Base-by-base conservation (phyloP, 352 stramenopile species). In the Globisporangium megalacanthum region DNA sequence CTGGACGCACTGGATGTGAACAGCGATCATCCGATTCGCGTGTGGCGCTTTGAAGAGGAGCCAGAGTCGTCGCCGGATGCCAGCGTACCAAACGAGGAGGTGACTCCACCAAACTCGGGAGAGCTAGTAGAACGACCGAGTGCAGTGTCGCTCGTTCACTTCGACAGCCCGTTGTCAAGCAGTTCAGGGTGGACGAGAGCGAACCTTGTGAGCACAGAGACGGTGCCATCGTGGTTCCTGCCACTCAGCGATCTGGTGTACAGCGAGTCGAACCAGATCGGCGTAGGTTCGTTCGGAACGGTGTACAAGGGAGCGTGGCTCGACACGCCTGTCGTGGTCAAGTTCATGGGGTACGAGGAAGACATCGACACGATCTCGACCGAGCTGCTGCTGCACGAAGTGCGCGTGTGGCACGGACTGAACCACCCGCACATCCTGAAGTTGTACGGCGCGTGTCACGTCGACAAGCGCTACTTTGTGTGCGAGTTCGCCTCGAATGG, bases 191-290 rank as follows among this genome's bases (percentile, higher is more conserved):
- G 45, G 45, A 50, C 45, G 4, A 20, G 10, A 29, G 25, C 20
- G 13, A 25, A 29, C 31, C 9, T 50, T 22, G 44, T 19, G 9
- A 9, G 44, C 6, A 19, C 44, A 4, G n/a, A 15, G 15, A 49
- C 9, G 22, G 14, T 2, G 4, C 45, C 45, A 6, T n/a, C 29
- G 49, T 44, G 49, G 49, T 36, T 31, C 7, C n/a, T 54, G 6
- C 33, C 49, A 15, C 49, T 54, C n/a, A n/a, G 49, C 10, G 49
- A 54, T 25, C 35, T 54, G 9, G 29, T 54, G 19, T 54, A 44
- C 29, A 22, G 22, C 33, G 35, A 54, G 22, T 14, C 13, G 13
- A 25, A 54, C 49, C 9, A 10, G 9, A n/a, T 54, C 25, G 49
- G 49, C 6, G 14, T 44, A 54, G 49, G 49, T 31, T 25, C 49